Conservation (phyloP, 441 rosid genomes). For the Erodium moschatum region DNA sequence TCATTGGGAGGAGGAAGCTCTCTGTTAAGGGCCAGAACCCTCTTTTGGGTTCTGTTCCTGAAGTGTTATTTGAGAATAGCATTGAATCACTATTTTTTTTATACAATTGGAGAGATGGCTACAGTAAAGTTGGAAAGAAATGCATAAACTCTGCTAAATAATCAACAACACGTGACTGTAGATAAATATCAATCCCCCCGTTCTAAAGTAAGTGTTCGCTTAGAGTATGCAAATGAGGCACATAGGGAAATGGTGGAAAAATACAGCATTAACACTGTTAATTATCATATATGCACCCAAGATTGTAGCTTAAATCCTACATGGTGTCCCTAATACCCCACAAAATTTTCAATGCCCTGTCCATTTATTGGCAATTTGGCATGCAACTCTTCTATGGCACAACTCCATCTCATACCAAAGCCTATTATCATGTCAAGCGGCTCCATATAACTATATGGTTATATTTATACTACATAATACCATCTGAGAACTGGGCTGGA, state of each 20-base stretch:
- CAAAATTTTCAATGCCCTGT: background rate
- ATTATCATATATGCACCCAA: background rate
- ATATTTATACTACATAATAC: too few species aligned
- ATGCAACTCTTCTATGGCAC: background rate
- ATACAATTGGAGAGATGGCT: too few species aligned
- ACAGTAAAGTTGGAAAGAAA: too few species aligned
- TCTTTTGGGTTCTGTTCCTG: constrained; percentile 82
- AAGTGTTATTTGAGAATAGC: background rate
- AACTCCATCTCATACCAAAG: background rate
- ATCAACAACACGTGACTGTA: background rate
- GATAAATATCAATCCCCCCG: background rate
- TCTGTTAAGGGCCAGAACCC: constrained; percentile 67
- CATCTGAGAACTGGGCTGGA: too few species aligned
- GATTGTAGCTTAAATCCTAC: background rate
- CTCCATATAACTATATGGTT: too few species aligned
- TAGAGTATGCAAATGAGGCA: background rate
- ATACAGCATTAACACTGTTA: background rate
- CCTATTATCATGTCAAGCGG: too few species aligned
- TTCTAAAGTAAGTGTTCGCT: background rate
- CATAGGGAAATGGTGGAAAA: background rate
- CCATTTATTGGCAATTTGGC: background rate
- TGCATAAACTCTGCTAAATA: too few species aligned
- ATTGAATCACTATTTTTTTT: background rate
- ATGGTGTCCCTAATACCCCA: background rate
- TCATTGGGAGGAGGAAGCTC: constrained; percentile 84